phyloP scores from a whole-genome alignment of 1,139 yeast species.

The Spencermartinsiella ligniputridi region DNA sequence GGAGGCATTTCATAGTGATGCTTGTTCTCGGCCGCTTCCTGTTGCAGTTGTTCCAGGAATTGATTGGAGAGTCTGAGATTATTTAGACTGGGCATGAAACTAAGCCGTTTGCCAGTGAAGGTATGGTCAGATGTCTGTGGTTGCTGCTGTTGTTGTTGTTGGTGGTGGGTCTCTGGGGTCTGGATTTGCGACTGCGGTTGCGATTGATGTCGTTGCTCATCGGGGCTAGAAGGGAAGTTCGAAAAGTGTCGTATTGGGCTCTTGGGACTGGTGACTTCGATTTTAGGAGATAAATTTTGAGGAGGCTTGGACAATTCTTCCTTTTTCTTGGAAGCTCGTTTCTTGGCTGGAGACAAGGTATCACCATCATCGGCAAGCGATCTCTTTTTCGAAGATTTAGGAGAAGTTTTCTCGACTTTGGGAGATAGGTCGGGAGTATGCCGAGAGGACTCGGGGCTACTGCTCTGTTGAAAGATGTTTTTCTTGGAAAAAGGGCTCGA shows the following conservation, averaged over 20 bases:
- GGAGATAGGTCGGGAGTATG: not conserved
- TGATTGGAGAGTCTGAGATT: conserved; percentile 24
- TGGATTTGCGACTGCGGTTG: not conserved
- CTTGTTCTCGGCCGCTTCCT: conserved; percentile 2
- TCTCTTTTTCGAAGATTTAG: conserved; percentile 14
- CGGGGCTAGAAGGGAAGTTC: not conserved
- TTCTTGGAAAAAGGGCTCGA: conserved; percentile 37
- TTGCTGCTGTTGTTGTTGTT: no score
- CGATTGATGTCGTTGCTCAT: no score
- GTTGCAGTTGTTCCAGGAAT: conserved; percentile 16
- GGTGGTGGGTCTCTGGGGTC: not conserved
- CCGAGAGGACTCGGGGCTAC: conserved; percentile 19
- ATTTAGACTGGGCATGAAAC: conserved; percentile 27
- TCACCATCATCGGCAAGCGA: conserved; percentile 4
- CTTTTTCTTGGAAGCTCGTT: conserved; percentile 2
- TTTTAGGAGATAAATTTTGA: not conserved
- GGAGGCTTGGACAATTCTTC: conserved; percentile 6
- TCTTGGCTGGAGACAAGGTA: conserved; percentile 1
- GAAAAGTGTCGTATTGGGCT: not conserved
- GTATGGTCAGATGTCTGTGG: not conserved
- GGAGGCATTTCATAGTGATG: not conserved
- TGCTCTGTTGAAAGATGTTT: conserved; percentile 40
- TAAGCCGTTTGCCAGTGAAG: conserved; percentile 16
- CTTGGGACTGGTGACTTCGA: not conserved
- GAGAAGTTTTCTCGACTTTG: conserved; percentile 5